phyloP scores from a whole-genome alignment of 495 filamentous ascomycete genomes.

The Tuber borchii region DNA sequence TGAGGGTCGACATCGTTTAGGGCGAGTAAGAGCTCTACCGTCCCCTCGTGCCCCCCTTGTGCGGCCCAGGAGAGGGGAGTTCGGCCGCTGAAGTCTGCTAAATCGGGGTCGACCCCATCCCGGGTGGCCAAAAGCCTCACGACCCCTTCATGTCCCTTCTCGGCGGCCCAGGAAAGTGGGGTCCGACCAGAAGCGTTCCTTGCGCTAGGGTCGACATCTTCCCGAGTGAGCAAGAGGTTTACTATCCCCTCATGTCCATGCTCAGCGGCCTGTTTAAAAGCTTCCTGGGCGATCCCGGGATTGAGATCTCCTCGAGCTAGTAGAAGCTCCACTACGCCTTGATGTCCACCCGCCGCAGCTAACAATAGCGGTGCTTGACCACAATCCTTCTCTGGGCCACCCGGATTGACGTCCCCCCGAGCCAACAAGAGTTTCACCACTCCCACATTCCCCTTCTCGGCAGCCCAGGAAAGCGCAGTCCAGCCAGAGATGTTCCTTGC shows the following conservation, averaged over 20 bases:
- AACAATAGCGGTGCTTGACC: constrained; percentile 44
- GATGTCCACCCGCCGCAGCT: constrained; percentile 44
- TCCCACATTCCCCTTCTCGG: constrained; percentile 33
- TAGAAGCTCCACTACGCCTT: constrained; percentile 38
- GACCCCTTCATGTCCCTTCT: constrained; percentile 32
- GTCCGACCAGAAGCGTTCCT: constrained; percentile 23
- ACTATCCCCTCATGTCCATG: constrained; percentile 40
- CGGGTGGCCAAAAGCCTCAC: constrained; percentile 34
- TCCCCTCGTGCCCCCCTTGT: not conserved
- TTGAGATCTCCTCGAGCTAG: not conserved
- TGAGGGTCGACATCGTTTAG: not conserved
- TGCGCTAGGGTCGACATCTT: constrained; percentile 12
- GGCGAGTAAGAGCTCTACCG: not conserved
- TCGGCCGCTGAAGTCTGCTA: not conserved
- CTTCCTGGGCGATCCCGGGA: not conserved
- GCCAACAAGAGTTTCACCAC: constrained; percentile 37
- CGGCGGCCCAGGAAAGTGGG: constrained; percentile 41
- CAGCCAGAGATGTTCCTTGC: constrained; percentile 12
- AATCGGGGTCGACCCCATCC: constrained; percentile 14
- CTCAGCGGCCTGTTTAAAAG: constrained; percentile 39
- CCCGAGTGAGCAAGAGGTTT: constrained; percentile 28
- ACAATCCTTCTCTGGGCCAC: constrained; percentile 20
- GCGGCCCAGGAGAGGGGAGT: constrained; percentile 9
- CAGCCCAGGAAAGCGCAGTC: constrained; percentile 42
- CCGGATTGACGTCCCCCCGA: constrained; percentile 16